Base-by-base conservation (phyloP, 129 eudicot genomes). In the carrot (Daucus carota) region DNA sequence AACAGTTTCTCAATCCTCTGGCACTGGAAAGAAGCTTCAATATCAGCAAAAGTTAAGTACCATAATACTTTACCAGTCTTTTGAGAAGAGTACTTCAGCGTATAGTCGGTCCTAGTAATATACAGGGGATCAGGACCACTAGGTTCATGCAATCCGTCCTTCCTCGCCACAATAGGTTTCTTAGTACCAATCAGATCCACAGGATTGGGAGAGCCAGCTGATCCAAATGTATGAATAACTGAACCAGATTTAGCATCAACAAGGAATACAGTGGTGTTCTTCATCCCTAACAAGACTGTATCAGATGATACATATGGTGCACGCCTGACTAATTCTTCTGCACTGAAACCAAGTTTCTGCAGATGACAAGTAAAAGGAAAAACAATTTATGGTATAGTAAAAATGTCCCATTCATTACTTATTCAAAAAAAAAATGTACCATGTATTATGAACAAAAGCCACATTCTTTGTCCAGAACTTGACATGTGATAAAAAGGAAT, bases 161-260 rank as follows among this genome's bases (percentile, higher is more conserved):
- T 74, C 43, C 73, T 80, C 17, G 86, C 74, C 63, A 93, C 17
- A 72, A 78, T 66, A 70, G 96, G 83, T 68, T 74, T 84, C 48
- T 73, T 85, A 46, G 82, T 85, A 62, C 78, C 80, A 48, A 38
- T 68, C 32, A 42, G 77, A 78, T 31, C 84, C 38, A 81, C 93
- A 54, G 43, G 28, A 67, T 77, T 59, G 42, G 81, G 44, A 44
- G 66, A 15, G 47, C 80, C 79, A 74, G 88, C 92, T 59, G 96
- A 89, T 72, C 82, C 88, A 48, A 87, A 84, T n/a, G 91, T 87
- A 63, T 79, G 82, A 60, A 93, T 71, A 26, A 90, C 81, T 75
- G 76, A 84, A 44, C 98, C 98, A 48, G 88, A 85, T 77, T 93
- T 81, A 45, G 90, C 83, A 81, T 93, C 91, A 76, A 93, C 90